phyloP scores from a whole-genome alignment of 306 rosid species.

The Trifolium dubium region DNA sequence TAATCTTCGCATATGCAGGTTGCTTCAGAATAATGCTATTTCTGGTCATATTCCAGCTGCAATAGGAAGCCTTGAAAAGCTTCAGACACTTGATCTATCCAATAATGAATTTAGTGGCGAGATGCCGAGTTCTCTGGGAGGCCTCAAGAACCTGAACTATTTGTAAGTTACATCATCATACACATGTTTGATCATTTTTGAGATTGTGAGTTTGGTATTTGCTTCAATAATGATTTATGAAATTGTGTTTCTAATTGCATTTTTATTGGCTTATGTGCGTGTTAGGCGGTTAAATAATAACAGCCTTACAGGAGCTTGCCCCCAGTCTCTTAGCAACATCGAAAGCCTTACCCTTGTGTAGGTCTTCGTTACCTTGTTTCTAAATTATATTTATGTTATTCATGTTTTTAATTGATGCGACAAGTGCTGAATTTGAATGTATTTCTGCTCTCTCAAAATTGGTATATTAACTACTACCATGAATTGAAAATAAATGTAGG shows the following conservation, averaged over 20 bases:
- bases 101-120: conserved; percentile 70
- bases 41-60: conserved; percentile 81
- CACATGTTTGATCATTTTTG: background rate
- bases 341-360: conserved; percentile 91
- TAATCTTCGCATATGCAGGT: conserved; percentile 50
- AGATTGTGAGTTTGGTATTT: conserved; percentile 30
- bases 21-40: conserved; percentile 93
- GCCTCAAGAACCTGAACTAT: conserved; percentile 80
- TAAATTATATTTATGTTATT: background rate
- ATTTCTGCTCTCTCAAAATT: conserved; percentile 14
- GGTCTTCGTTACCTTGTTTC: conserved; percentile 48
- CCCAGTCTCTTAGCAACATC: conserved; percentile 73
- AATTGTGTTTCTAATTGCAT: conserved; percentile 38
- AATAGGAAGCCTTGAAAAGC: conserved; percentile 81
- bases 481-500: conserved; percentile 53
- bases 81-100: conserved; percentile 94
- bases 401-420: background rate
- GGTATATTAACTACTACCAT: conserved; percentile 18
- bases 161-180: conserved; percentile 64
- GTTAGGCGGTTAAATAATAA: conserved; percentile 93
- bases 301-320: conserved; percentile 88
- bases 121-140: conserved; percentile 87
- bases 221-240: conserved; percentile 20
- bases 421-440: background rate
- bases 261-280: conserved; percentile 44